Base-by-base conservation (phyloP, 148 eudicot species). In the Heliamphora exappendiculata region DNA sequence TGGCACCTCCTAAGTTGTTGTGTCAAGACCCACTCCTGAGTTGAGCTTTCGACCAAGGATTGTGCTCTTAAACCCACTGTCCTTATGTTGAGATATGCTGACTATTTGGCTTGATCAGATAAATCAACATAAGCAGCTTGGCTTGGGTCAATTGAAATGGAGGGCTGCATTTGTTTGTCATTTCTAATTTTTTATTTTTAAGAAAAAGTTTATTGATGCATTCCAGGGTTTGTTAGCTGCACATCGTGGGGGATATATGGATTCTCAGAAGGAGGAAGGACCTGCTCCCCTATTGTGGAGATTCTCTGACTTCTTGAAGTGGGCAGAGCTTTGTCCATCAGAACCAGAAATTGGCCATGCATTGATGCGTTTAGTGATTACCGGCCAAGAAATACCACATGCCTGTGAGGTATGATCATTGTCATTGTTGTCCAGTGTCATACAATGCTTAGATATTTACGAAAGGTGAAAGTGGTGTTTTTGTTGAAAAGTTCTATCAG, bases 221-320 rank as follows among this genome's bases (percentile, higher is more conserved):
- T 65, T 77, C 28, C 86, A 95, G 99, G 99, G 99, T 78, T 85
- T 95, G 73, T 82, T 95, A 73, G 99, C 99, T 71, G 99, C 99
- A 51, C 99, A 95, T 85, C 99, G 99, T 70, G 99, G 99, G 75
- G 99, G 97, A 53, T 95, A 95, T 85, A 95, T 95, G 84, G 99
- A 95, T 80, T 88, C 90, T 60, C 99, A 95, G 79, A 91, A 87
- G 82, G 99, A 95, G 76, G 99, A 95, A 83, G 99, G 99, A 42
- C 99, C 99, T 82, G 94, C 99, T 79, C 99, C 99, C 67, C 82
- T 95, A 76, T 77, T 95, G 67, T 95, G 99, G 99, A 89, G 99
- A 83, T 89, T 91, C 84, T 89, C 92, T 0, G 99, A 95, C 85
- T 95, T 95, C 81, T 79, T 95, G 64, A 92, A 88, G 84, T 95